Evolutionary conservation across 805 yeast genomes (phyloP).

Genomic region (Candida cerambycidarum): DNA sequence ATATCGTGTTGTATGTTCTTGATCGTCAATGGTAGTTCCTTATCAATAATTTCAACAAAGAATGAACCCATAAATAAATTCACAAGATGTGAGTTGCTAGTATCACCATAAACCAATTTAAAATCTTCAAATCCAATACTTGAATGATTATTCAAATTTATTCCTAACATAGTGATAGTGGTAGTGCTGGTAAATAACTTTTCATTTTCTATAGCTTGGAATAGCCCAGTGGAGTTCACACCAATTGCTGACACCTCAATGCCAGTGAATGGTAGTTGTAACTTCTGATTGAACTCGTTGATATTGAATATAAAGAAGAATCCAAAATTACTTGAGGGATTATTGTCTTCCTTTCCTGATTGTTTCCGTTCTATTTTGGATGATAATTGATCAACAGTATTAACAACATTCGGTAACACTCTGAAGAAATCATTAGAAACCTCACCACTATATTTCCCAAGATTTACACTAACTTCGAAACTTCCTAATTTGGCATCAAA

Average conservation of each 20-base stretch:
- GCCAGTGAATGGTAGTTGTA: slow-evolving; percentile 1
- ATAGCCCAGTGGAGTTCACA: slow-evolving; percentile 6
- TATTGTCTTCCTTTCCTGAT: background rate
- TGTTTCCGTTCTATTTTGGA: background rate
- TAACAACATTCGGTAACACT: background rate
- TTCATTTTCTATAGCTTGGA: slow-evolving; percentile 4
- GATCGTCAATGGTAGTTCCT: background rate
- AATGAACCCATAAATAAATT: slow-evolving; percentile 11
- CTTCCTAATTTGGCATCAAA: slow-evolving; percentile 15
- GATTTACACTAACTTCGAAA: slow-evolving; percentile 11
- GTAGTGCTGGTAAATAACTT: slow-evolving; percentile 2
- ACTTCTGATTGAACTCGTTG: slow-evolving; percentile 9
- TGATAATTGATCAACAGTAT: background rate
- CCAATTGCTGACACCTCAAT: slow-evolving; percentile 5
- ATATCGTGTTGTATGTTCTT: slow-evolving; percentile 9
- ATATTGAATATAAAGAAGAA: slow-evolving; percentile 11
- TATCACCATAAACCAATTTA: slow-evolving; percentile 9
- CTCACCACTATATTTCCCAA: slow-evolving; percentile 10
- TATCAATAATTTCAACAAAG: slow-evolving; percentile 6
- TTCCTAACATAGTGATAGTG: slow-evolving; percentile 4
- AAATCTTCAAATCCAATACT: slow-evolving; percentile 8
- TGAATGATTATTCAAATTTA: background rate
- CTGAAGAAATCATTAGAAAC: slow-evolving; percentile 9
- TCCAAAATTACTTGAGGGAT: slow-evolving; percentile 7
- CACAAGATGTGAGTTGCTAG: background rate